A percentile compares a stretch with the other conserved stretches of the same genome.
These are phyloP conservation scores for Hypoxylon sp. DNA, from an alignment of 2,329 filamentous ascomycete genomes.

Conservation along the genomic window DNA sequence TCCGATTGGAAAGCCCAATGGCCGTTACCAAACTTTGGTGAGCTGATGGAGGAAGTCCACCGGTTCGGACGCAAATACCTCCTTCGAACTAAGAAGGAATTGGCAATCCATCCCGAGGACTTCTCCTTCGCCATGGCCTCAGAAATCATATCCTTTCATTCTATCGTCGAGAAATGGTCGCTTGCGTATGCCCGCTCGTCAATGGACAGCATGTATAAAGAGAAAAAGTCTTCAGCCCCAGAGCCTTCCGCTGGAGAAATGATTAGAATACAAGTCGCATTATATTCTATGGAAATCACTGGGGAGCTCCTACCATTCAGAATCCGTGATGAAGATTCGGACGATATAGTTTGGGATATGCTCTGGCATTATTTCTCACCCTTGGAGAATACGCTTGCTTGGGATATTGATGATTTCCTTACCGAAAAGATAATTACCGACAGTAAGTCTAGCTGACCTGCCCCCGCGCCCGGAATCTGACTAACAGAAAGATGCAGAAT, in stretches of 20 bases:
- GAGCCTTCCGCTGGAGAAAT: not conserved
- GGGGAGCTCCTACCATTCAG: not conserved
- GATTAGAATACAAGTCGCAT: not conserved
- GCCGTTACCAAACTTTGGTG: not conserved
- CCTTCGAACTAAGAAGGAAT: not conserved
- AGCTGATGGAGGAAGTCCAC: not conserved
- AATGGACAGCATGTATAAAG: not conserved
- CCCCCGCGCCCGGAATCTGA: not conserved
- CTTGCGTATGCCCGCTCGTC: not conserved
- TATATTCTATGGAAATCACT: not conserved
- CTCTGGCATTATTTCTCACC: slow-evolving; percentile 3
- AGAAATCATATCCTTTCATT: not conserved
- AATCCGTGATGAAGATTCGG: not conserved
- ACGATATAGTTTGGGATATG: not conserved
- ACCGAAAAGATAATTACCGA: not conserved
- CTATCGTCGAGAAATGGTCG: not conserved
- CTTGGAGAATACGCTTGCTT: not conserved
- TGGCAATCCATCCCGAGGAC: not conserved
- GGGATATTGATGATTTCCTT: not conserved
- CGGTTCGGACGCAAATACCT: slow-evolving; percentile 1
- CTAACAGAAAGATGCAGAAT: not conserved
- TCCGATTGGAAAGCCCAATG: slow-evolving; percentile 5
- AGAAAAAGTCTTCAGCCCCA: not conserved
- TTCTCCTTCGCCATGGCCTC: not conserved
- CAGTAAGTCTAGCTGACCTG: not conserved